Percentiles rank a stretch among this genome's conserved stretches.
Conservation (phyloP, 805 yeast genomes). For the Soucietia sequanensis region DNA sequence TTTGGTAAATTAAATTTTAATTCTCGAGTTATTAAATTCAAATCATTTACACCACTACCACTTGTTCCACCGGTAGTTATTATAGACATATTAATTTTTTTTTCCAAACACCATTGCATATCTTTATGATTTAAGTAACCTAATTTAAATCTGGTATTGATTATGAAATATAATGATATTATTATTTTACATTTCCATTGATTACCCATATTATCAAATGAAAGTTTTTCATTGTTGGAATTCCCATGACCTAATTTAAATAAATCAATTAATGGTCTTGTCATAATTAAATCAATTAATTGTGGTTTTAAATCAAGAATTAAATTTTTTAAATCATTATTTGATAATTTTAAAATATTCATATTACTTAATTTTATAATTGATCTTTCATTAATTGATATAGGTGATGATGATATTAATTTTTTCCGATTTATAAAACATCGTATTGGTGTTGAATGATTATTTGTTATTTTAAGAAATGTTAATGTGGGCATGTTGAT, state of each 20-base stretch:
- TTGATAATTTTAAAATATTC: conserved; percentile 22
- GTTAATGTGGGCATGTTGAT: too few species aligned
- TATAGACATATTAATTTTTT: conserved; percentile 8
- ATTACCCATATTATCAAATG: conserved; percentile 9
- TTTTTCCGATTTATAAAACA: conserved; percentile 21
- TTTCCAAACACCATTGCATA: conserved; percentile 10
- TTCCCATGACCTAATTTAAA: too few species aligned
- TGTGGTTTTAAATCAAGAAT: conserved; percentile 13
- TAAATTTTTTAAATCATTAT: conserved; percentile 18
- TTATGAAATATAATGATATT: conserved; percentile 17
- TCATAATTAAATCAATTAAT: conserved; percentile 4
- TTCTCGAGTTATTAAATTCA: conserved; percentile 9
- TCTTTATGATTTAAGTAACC: conserved; percentile 10
- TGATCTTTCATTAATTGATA: conserved; percentile 23
- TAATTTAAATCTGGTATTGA: conserved; percentile 14
- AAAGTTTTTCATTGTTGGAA: conserved; percentile 1
- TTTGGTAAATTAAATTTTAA: conserved; percentile 3
- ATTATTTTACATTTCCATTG: conserved; percentile 22
- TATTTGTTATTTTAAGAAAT: conserved; percentile 15
- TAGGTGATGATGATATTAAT: conserved; percentile 15
- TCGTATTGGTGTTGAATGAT: conserved; percentile 16
- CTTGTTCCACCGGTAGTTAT: neutral
- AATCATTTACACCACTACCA: too few species aligned
- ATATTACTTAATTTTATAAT: conserved; percentile 19
- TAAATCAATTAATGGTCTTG: conserved; percentile 6